phyloP scores from a whole-genome alignment of 73 alveolate species.

The Uronychia binucleata region DNA sequence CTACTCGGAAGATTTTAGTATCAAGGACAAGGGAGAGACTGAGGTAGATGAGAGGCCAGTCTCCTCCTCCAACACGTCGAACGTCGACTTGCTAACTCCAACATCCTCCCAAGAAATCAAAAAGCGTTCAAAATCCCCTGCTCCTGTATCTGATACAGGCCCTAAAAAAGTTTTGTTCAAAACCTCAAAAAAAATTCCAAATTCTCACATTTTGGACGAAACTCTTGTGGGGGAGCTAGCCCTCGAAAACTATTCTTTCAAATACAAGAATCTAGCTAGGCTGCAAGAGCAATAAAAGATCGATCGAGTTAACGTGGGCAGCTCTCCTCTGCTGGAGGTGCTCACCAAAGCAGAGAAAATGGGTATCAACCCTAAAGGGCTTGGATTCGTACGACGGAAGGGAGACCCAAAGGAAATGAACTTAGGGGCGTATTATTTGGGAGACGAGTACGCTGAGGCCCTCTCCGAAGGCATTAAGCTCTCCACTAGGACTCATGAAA shows the following conservation, averaged over 20 bases:
- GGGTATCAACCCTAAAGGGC: conserved; percentile 43
- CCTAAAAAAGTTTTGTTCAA: not conserved
- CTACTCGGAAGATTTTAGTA: not conserved
- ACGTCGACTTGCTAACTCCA: not conserved
- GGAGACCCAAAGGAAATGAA: conserved; percentile 13
- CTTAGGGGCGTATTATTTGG: not conserved
- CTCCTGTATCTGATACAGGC: not conserved
- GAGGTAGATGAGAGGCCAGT: not conserved
- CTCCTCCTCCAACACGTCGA: not conserved
- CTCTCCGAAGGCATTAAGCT: not conserved
- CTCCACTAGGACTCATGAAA: not conserved
- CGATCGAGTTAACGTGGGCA: not conserved
- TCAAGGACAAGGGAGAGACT: not conserved
- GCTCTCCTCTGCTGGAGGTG: conserved; percentile 24
- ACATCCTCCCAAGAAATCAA: not conserved
- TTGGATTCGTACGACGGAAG: conserved; percentile 51
- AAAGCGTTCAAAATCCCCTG: not conserved
- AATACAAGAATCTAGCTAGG: not conserved
- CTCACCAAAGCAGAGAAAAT: conserved; percentile 17
- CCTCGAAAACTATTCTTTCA: not conserved
- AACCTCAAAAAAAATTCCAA: not conserved
- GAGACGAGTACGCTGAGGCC: conserved; percentile 18
- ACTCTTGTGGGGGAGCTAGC: not conserved
- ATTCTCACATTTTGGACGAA: not conserved
- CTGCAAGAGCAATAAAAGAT: not conserved